Percentiles rank a stretch among this genome's conserved stretches.
phyloP scores from a whole-genome alignment of 306 rosid species.

The Vicia sativa region DNA sequence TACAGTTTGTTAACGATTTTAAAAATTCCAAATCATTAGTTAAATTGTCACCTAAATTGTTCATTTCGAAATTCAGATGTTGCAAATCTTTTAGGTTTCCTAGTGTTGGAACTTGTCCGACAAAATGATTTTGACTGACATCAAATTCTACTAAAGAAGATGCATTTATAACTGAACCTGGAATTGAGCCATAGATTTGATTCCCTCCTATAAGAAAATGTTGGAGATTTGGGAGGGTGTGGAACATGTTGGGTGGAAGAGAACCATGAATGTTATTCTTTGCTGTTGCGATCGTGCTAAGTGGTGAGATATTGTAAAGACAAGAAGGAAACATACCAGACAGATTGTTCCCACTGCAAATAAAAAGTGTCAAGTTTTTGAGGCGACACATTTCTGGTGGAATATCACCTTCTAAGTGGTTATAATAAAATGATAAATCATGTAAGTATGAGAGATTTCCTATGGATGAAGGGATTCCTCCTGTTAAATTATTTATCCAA shows the following conservation, averaged over 20 bases:
- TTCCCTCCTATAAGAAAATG: rapidly evolving
- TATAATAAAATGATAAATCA: too few species aligned
- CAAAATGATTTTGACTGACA: not conserved
- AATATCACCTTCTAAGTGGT: not conserved
- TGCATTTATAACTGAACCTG: slow-evolving; percentile 35
- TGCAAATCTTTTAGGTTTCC: not conserved
- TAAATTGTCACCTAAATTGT: slow-evolving; percentile 39
- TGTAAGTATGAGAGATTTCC: not conserved
- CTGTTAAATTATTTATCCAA: not conserved
- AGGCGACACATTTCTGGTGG: not conserved
- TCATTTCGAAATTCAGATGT: rapidly evolving
- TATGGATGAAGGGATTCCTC: not conserved
- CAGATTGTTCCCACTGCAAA: not conserved
- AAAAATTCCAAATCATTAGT: slow-evolving; percentile 32
- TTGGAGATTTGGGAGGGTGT: slow-evolving; percentile 33
- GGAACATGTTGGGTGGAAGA: slow-evolving; percentile 41
- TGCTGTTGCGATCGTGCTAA: rapidly evolving
- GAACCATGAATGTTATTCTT: not conserved
- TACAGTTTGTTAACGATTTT: slow-evolving; percentile 40
- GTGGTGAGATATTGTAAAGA: slow-evolving; percentile 25
- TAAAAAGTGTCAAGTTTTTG: not conserved
- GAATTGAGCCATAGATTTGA: slow-evolving; percentile 40
- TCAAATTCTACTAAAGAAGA: not conserved
- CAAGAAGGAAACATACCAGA: slow-evolving; percentile 32
- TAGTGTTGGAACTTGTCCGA: slow-evolving; percentile 32